A percentile compares a stretch with the other conserved stretches of the same genome.
Evolutionary conservation across 441 rosid species (phyloP).

Genomic region (Erodium moschatum): DNA sequence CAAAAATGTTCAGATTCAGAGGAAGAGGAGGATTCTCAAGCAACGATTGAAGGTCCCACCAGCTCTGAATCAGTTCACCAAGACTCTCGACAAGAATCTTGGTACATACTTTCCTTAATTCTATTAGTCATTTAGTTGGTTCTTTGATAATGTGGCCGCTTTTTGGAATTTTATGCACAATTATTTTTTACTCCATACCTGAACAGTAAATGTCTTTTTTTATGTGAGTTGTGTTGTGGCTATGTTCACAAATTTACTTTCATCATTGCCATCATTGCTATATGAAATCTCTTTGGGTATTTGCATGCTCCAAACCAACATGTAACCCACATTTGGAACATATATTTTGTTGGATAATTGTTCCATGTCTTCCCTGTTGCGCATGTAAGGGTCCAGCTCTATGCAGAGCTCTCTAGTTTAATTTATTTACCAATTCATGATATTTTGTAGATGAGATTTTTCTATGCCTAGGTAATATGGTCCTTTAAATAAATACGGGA

Average conservation of each 20-base stretch:
- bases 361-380: not conserved
- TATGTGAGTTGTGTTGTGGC: not conserved
- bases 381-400: not conserved
- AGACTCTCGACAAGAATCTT: conserved; percentile 85
- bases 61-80: conserved; percentile 76
- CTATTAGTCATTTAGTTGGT: too few species aligned
- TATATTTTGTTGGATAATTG: not conserved
- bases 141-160: not conserved
- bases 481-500: not conserved
- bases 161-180: not conserved
- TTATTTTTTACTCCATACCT: too few species aligned
- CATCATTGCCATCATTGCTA: not conserved
- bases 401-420: not conserved
- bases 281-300: not conserved
- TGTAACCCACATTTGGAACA: not conserved
- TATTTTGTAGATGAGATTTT: not conserved
- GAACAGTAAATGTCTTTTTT: not conserved
- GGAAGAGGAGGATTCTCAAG: conserved; percentile 75
- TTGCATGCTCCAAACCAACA: too few species aligned
- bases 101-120: conserved; percentile 28
- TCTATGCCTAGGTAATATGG: not conserved
- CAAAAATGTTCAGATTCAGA: conserved; percentile 67
- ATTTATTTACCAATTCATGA: not conserved
- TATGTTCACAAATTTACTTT: not conserved
- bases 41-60: conserved; percentile 94